These are phyloP conservation scores for Dactylorhiza incarnata DNA, from an alignment of 106 monocot species.

Conservation along the genomic window DNA sequence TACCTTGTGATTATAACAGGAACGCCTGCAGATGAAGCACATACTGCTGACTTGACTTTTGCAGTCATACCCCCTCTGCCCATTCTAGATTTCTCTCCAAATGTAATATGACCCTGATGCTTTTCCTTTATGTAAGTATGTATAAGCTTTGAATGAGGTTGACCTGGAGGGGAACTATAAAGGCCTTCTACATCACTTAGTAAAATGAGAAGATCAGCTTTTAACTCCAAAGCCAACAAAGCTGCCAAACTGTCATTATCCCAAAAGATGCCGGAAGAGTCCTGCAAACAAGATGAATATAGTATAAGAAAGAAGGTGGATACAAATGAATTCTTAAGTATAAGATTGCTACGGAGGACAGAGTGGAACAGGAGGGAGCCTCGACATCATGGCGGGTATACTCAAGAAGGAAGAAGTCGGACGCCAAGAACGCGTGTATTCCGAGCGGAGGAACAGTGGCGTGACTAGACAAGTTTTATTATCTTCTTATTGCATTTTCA, in stretches of 20 bases:
- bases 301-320: too few species aligned
- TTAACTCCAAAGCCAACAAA: constrained; percentile 69
- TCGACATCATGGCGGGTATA: too few species aligned
- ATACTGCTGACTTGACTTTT: constrained; percentile 71
- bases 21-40: constrained; percentile 49
- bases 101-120: constrained; percentile 71
- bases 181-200: constrained; percentile 91
- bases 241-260: constrained; percentile 91
- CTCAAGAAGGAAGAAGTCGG: too few species aligned
- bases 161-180: constrained; percentile 78
- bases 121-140: constrained; percentile 73
- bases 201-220: constrained; percentile 80
- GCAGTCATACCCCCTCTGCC: constrained; percentile 89
- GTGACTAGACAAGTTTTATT: too few species aligned
- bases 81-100: constrained; percentile 81
- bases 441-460: too few species aligned
- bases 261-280: constrained; percentile 90
- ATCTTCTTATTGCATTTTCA: too few species aligned
- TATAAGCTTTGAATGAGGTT: constrained; percentile 65
- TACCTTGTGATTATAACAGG: constrained; percentile 94
- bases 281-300: constrained; percentile 45
- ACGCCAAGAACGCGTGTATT: too few species aligned
- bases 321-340: too few species aligned
- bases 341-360: too few species aligned
- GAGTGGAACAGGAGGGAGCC: too few species aligned